Evolutionary conservation across 2,329 filamentous ascomycete species (phyloP).

Genomic region (Fusarium sacchari): DNA sequence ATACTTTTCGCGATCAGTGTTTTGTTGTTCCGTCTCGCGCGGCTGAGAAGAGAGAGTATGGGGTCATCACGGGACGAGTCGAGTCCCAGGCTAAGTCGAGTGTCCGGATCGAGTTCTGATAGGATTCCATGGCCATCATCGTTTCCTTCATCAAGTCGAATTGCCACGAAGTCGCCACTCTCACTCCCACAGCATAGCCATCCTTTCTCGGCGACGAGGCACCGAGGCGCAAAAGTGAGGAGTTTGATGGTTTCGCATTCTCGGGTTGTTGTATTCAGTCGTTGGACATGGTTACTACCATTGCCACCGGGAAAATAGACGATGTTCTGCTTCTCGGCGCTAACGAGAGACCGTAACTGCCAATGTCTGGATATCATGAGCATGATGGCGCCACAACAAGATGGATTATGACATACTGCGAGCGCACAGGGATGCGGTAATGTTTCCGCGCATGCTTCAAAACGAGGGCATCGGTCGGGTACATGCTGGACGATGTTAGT

Average conservation of each 20-base stretch:
- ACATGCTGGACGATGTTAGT: slow-evolving; percentile 59
- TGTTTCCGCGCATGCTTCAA: slow-evolving; percentile 70
- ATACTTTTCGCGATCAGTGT: slow-evolving; percentile 60
- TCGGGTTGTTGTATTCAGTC: slow-evolving; percentile 73
- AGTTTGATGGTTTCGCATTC: slow-evolving; percentile 79
- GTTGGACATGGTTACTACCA: slow-evolving; percentile 72
- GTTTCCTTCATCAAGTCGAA: slow-evolving; percentile 65
- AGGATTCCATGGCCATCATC: slow-evolving; percentile 43
- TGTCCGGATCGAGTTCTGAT: slow-evolving; percentile 49
- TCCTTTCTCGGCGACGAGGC: slow-evolving; percentile 84
- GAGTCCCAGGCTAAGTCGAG: slow-evolving; percentile 46
- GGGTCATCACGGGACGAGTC: slow-evolving; percentile 49
- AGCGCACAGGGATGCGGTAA: slow-evolving; percentile 73
- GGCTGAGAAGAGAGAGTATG: slow-evolving; percentile 50
- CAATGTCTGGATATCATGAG: slow-evolving; percentile 69
- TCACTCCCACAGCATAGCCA: slow-evolving; percentile 94
- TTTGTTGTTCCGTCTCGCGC: slow-evolving; percentile 55
- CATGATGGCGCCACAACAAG: slow-evolving; percentile 7
- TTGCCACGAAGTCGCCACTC: slow-evolving; percentile 85
- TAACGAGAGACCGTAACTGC: slow-evolving; percentile 91
- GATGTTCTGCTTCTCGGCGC: slow-evolving; percentile 77
- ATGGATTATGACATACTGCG: slow-evolving; percentile 63
- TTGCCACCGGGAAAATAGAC: slow-evolving; percentile 86
- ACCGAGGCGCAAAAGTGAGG: slow-evolving; percentile 80
- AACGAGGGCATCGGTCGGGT: slow-evolving; percentile 73